These are phyloP conservation scores for Trypanosoma melophagium DNA, from an alignment of 208 protist species.

Conservation along the genomic window DNA sequence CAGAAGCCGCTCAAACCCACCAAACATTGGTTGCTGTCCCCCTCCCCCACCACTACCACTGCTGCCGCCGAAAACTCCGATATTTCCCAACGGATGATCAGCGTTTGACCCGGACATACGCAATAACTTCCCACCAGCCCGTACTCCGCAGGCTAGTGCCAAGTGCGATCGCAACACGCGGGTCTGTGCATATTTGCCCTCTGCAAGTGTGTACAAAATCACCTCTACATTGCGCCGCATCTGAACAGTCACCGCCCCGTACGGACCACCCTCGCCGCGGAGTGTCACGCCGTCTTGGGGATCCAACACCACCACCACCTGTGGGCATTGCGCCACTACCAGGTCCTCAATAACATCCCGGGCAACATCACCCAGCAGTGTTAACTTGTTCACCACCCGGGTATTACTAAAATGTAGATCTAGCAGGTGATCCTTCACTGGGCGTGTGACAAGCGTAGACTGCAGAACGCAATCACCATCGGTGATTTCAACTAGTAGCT, in stretches of 20 bases:
- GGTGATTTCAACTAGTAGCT: conserved; percentile 67
- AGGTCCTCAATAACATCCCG: conserved; percentile 68
- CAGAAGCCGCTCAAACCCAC: conserved; percentile 73
- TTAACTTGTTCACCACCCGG: conserved; percentile 40
- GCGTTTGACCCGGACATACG: conserved; percentile 15
- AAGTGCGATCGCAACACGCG: conserved; percentile 68
- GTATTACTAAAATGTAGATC: conserved; percentile 69
- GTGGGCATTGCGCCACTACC: conserved; percentile 52
- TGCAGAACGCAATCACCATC: conserved; percentile 47
- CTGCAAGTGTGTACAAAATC: conserved; percentile 29
- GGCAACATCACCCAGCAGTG: conserved; percentile 52
- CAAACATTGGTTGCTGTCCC: conserved; percentile 18
- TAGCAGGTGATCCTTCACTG: conserved; percentile 49
- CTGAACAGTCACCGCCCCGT: conserved; percentile 48
- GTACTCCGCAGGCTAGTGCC: conserved; percentile 55
- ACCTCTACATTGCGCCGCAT: conserved; percentile 43
- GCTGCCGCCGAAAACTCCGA: conserved; percentile 5
- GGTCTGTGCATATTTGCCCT: conserved; percentile 29
- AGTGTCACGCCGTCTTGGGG: conserved; percentile 45
- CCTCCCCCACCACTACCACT: no score
- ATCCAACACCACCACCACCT: conserved; percentile 35
- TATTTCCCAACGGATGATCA: conserved; percentile 9
- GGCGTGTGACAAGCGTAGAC: conserved; percentile 61
- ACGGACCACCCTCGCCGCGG: conserved; percentile 52
- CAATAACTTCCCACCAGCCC: conserved; percentile 17